Evolutionary conservation across 2,329 filamentous ascomycete genomes (phyloP), one percentile per base, ranked within the genome.

Genomic region (Epichloe typhina): DNA sequence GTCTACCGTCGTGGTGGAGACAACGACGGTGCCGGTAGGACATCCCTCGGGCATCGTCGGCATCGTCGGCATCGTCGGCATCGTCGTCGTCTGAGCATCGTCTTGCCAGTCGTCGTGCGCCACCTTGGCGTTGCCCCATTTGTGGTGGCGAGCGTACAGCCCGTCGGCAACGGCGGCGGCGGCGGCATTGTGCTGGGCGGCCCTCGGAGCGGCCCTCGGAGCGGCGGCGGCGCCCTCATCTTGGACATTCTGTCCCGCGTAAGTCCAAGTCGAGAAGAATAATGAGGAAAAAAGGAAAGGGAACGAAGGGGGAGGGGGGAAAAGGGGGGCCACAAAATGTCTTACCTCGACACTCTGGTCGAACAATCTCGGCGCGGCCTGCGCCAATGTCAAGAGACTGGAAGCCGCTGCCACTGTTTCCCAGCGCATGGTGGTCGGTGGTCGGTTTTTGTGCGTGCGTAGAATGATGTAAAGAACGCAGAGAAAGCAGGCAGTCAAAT

Each of bases 1-100:
- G 26, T 68, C 66, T 7, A 67, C 49, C 3, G 63, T 68, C 33
- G 56, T 60, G 2, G 62, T 66, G 12, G 61, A 62, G 47, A 63
- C 53, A 12, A 63, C 50, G 4, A 64, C 49, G 8, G 56, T 59
- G 5, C 49, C 50, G 2, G 56, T 56, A 23, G 60, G 57, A 17
- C 62, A 65, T 12, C 57, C 57, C 8, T 52, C 47, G 15, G n/a
- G n/a, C n/a, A n/a, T n/a, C n/a, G n/a, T n/a, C n/a, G 41, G 19
- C n/a, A 47, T n/a, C 26, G 49, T 31, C 46, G 39, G 7, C 47
- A 49, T 49, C 8, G 52, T 47, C 15, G 41, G 19, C n/a, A 47
- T n/a, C 19, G 51, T 36, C 48, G 47, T 19, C 47, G 43, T 49
- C 8, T 37, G 21, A 15, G 38, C 39, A n/a, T 38, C 35, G 21